phyloP scores from a whole-genome alignment of 116 monocot genomes.

The Thalassia testudinum region DNA sequence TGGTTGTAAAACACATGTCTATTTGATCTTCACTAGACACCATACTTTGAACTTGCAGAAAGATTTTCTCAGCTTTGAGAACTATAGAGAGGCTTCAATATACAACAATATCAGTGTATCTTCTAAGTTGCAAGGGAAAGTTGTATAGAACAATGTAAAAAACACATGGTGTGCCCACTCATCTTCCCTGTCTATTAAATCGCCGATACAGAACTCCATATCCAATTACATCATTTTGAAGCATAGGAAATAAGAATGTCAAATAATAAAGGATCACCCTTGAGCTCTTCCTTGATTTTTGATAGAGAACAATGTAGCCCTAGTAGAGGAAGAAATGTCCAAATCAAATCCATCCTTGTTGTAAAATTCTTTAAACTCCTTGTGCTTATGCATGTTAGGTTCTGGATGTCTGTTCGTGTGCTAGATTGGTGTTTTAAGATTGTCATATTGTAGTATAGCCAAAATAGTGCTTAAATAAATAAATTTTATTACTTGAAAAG shows the following conservation, averaged over 20 bases:
- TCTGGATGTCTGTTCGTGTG: slow-evolving; percentile 92
- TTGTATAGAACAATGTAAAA: slow-evolving; percentile 67
- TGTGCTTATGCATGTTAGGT: slow-evolving; percentile 68
- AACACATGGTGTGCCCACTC: slow-evolving; percentile 88
- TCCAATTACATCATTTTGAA: slow-evolving; percentile 79
- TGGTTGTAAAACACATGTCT: slow-evolving; percentile 35
- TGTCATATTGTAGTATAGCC: no score
- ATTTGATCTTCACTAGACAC: not conserved
- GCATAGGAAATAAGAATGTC: slow-evolving; percentile 61
- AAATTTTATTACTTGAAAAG: no score
- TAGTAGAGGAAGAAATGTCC: slow-evolving; percentile 64
- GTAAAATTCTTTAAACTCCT: slow-evolving; percentile 78
- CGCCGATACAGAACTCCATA: slow-evolving; percentile 67
- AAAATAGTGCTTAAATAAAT: no score
- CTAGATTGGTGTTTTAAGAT: no score
- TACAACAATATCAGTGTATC: slow-evolving; percentile 93
- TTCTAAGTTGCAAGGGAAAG: slow-evolving; percentile 80
- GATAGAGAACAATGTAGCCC: slow-evolving; percentile 61
- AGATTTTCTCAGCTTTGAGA: slow-evolving; percentile 60
- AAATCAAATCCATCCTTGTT: slow-evolving; percentile 69
- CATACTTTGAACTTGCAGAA: slow-evolving; percentile 19
- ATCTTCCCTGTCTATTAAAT: slow-evolving; percentile 40
- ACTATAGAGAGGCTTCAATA: slow-evolving; percentile 61
- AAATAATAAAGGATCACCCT: no score
- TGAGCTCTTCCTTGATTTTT: slow-evolving; percentile 51